Conservation (phyloP, 495 filamentous ascomycete genomes). For the Trichocladium uniseriatum region DNA sequence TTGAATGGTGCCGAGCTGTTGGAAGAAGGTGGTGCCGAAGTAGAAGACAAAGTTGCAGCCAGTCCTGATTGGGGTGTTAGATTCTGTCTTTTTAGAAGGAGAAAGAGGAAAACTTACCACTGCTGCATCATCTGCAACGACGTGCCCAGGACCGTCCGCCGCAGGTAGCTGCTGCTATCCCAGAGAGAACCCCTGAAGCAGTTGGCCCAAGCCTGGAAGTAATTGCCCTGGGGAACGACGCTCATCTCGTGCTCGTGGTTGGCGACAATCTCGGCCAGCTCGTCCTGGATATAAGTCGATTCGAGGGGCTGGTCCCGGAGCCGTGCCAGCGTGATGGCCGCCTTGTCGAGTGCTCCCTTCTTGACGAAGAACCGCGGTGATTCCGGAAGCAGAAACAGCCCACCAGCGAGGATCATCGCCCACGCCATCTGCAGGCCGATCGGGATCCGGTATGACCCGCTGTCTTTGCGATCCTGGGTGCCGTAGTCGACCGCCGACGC, state of each 20-base stretch:
- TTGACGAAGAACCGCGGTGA: slow-evolving; percentile 74
- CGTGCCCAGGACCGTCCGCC: slow-evolving; percentile 64
- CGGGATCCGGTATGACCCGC: slow-evolving; percentile 62
- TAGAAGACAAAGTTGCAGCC: slow-evolving; percentile 86
- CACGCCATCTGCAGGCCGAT: slow-evolving; percentile 60
- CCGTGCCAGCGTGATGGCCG: slow-evolving; percentile 49
- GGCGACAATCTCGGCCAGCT: slow-evolving; percentile 70
- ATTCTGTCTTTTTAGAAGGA: too few species aligned
- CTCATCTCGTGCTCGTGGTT: slow-evolving; percentile 69
- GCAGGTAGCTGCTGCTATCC: slow-evolving; percentile 46
- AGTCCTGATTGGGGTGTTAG: too few species aligned
- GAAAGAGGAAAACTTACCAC: slow-evolving; percentile 24
- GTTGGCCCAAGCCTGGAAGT: slow-evolving; percentile 54
- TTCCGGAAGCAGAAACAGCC: slow-evolving; percentile 57
- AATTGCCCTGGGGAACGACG: slow-evolving; percentile 52
- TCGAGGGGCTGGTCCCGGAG: slow-evolving; percentile 59
- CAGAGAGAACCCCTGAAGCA: slow-evolving; percentile 52
- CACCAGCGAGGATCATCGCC: slow-evolving; percentile 54
- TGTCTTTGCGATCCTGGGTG: slow-evolving; percentile 54
- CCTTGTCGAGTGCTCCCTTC: slow-evolving; percentile 52
- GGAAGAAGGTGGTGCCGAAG: slow-evolving; percentile 73
- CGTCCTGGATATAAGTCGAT: slow-evolving; percentile 51
- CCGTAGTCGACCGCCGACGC: slow-evolving; percentile 64
- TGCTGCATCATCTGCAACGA: slow-evolving; percentile 69
- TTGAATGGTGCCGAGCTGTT: slow-evolving; percentile 55